Evolutionary conservation across 2,329 filamentous ascomycete species (phyloP).

Genomic region (Celoporthe dispersa): DNA sequence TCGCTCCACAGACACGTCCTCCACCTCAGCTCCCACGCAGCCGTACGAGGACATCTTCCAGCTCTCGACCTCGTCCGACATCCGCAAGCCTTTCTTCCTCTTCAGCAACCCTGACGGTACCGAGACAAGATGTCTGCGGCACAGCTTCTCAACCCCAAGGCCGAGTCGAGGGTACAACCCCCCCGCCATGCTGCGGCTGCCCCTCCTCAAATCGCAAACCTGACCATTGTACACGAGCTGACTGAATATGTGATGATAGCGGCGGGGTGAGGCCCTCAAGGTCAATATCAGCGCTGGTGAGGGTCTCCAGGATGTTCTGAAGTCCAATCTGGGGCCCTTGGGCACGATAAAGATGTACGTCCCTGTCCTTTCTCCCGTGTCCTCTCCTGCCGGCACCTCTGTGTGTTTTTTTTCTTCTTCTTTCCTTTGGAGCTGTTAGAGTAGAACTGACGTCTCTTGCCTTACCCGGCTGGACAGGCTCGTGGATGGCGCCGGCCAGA

Average conservation of each 20-base stretch:
- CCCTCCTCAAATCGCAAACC: slow-evolving; percentile 33
- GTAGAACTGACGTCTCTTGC: slow-evolving; percentile 17
- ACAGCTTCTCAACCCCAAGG: slow-evolving; percentile 98
- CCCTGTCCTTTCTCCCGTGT: neutral
- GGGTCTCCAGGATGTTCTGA: slow-evolving; percentile 90
- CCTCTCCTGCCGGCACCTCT: too few relatives aligned
- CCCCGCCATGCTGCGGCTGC: slow-evolving; percentile 31
- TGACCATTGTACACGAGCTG: slow-evolving; percentile 44
- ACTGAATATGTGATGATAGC: slow-evolving; percentile 56
- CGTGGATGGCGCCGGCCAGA: slow-evolving; percentile 77
- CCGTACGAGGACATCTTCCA: neutral
- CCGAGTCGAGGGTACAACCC: slow-evolving; percentile 86
- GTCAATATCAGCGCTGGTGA: slow-evolving; percentile 98
- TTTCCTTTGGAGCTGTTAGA: neutral
- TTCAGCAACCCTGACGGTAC: slow-evolving; percentile 16
- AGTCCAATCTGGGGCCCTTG: slow-evolving; percentile 91
- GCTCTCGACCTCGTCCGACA: neutral
- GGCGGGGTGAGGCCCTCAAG: slow-evolving; percentile 92
- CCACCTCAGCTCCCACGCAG: neutral
- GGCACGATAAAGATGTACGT: slow-evolving; percentile 93
- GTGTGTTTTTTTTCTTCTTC: neutral
- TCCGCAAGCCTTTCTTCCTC: slow-evolving; percentile 1
- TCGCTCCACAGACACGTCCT: neutral
- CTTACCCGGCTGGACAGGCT: slow-evolving; percentile 50
- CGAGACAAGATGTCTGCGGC: slow-evolving; percentile 80